Percentiles rank a stretch among this genome's conserved stretches.
Evolutionary conservation across 108 stramenopile species (phyloP).

Genomic region (Thalassiosira profunda): DNA sequence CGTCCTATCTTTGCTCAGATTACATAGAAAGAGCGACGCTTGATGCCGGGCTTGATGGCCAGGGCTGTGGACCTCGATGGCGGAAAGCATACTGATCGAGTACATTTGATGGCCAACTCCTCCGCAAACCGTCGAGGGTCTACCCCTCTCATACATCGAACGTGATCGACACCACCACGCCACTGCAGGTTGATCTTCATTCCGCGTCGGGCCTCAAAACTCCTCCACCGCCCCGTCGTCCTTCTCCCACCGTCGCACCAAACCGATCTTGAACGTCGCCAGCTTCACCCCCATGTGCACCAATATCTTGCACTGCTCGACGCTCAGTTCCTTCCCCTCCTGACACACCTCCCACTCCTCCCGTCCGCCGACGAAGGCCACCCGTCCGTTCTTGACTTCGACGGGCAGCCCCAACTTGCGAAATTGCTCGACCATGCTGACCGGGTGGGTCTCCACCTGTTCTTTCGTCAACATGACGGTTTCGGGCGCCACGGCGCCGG

Average conservation of each 20-base stretch:
- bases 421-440: slow-evolving; percentile 95
- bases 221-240: slow-evolving; percentile 68
- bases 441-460: slow-evolving; percentile 82
- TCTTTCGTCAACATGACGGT: slow-evolving; percentile 79
- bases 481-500: slow-evolving; percentile 73
- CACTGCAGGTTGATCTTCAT: no score
- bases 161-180: no score
- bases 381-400: slow-evolving; percentile 91
- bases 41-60: no score
- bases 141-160: no score
- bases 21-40: no score
- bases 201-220: no score
- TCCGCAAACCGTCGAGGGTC: no score
- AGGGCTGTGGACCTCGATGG: no score
- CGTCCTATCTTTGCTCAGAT: no score
- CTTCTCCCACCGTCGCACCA: slow-evolving; percentile 81
- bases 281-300: slow-evolving; percentile 88
- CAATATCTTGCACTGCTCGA: slow-evolving; percentile 94
- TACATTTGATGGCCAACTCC: no score
- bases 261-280: slow-evolving; percentile 77
- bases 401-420: slow-evolving; percentile 95
- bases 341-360: slow-evolving; percentile 84
- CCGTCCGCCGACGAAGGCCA: slow-evolving; percentile 79
- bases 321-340: slow-evolving; percentile 83
- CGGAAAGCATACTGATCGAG: no score